Evolutionary conservation across 306 rosid genomes (phyloP).

Genomic region (Vachellia collinsii): DNA sequence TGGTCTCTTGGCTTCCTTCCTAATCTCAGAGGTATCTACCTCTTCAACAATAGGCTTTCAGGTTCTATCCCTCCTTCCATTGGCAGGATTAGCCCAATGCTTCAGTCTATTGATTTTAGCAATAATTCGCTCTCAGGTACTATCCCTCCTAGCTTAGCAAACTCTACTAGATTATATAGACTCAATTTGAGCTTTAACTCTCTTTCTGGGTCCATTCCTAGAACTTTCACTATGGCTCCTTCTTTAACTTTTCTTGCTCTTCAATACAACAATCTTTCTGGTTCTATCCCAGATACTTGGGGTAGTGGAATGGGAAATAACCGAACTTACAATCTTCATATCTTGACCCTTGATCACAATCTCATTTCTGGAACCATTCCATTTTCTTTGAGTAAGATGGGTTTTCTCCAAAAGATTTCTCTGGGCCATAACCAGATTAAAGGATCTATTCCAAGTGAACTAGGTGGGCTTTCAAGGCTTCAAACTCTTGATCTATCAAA

Average conservation of each 20-base stretch:
- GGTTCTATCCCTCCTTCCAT: slow-evolving; percentile 83
- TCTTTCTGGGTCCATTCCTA: slow-evolving; percentile 76
- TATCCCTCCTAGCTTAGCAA: slow-evolving; percentile 72
- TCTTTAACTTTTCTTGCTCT: slow-evolving; percentile 72
- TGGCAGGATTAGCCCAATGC: slow-evolving; percentile 70
- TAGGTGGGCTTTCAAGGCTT: slow-evolving; percentile 67
- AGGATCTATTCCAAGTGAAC: slow-evolving; percentile 69
- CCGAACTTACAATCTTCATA: slow-evolving; percentile 47
- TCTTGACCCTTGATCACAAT: slow-evolving; percentile 74
- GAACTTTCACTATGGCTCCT: slow-evolving; percentile 48
- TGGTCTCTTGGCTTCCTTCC: slow-evolving; percentile 69
- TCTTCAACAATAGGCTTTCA: slow-evolving; percentile 85
- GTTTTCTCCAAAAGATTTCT: slow-evolving; percentile 58
- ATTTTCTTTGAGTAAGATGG: slow-evolving; percentile 58
- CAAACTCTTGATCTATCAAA: slow-evolving; percentile 71
- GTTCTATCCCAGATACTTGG: slow-evolving; percentile 68
- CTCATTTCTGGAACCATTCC: slow-evolving; percentile 70
- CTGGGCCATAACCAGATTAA: slow-evolving; percentile 64
- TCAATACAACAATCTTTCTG: slow-evolving; percentile 76
- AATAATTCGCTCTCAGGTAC: slow-evolving; percentile 66
- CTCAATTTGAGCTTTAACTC: slow-evolving; percentile 84
- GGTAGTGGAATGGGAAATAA: slow-evolving; percentile 56
- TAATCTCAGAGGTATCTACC: slow-evolving; percentile 87
- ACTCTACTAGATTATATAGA: slow-evolving; percentile 67
- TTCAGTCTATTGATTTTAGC: slow-evolving; percentile 88